Conservation (phyloP, 331 rosid genomes). For the Prunus yedoensis region DNA sequence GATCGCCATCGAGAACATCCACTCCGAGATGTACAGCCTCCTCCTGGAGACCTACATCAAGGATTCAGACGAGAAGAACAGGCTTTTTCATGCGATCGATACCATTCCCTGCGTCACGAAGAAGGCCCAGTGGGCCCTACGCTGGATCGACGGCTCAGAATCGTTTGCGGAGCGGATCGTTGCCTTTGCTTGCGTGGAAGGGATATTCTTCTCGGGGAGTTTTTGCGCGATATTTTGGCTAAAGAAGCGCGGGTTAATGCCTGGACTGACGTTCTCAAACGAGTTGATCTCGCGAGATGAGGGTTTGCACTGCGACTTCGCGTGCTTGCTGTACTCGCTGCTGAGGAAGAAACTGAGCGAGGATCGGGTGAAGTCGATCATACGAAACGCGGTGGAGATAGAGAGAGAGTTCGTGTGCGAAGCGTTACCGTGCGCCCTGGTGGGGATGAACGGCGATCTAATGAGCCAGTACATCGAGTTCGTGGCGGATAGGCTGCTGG, state of each 20-base stretch:
- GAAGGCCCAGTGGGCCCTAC: conserved; percentile 77
- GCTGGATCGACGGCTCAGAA: conserved; percentile 69
- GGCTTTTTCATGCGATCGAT: conserved; percentile 54
- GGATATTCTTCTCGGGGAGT: conserved; percentile 81
- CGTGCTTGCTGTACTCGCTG: conserved; percentile 57
- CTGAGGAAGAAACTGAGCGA: conserved; percentile 46
- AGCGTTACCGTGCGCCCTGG: conserved; percentile 64
- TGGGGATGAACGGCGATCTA: conserved; percentile 67
- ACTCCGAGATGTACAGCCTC: conserved; percentile 73
- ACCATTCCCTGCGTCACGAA: conserved; percentile 64
- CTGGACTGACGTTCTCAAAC: conserved; percentile 69
- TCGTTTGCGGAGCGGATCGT: conserved; percentile 62
- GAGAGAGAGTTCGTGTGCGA: conserved; percentile 79
- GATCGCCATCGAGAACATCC: conserved; percentile 63
- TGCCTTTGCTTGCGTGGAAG: conserved; percentile 78
- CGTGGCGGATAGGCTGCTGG: conserved; percentile 65
- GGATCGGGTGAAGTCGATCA: conserved; percentile 54
- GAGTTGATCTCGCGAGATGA: conserved; percentile 82
- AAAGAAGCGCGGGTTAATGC: conserved; percentile 81
- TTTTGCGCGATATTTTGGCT: conserved; percentile 84
- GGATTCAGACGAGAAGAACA: conserved; percentile 47
- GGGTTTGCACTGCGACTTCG: conserved; percentile 79
- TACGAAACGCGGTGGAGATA: conserved; percentile 57
- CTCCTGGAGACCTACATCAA: conserved; percentile 55
- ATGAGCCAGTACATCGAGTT: conserved; percentile 78